Evolutionary conservation across 2,329 filamentous ascomycete genomes (phyloP), one percentile per base, ranked within the genome.

Genomic region (Fusarium duplospermum): DNA sequence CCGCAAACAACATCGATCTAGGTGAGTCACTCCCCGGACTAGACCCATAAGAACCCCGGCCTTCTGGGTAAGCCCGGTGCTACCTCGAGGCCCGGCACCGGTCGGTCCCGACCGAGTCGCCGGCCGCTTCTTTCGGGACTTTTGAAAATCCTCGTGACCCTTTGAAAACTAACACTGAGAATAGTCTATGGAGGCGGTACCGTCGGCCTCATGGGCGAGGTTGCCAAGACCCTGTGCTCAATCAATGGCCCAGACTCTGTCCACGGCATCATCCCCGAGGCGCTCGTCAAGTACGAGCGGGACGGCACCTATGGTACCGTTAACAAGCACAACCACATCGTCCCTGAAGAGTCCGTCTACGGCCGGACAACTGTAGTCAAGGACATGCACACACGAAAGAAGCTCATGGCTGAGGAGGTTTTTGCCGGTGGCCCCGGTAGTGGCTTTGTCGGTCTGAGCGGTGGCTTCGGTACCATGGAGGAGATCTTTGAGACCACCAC

Each of bases 371-470:
- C 95, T 0, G 91, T 98, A 10, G 96, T 98, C 31, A 89, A 91
- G 76, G 95, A 98, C 81, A 99, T 99, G 96, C 96, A 99, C 84
- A 95, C 94, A 47, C 91, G 96, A 73, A 99, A 99, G 87, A 91
- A 93, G 76, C 88, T 96, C 85, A 98, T 99, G 96, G 96, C 95
- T 8, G 87, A 91, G 77, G 93, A 96, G 82, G 95, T 98, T 18
- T 89, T 97, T 27, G 89, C 90, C 22, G 94, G 94, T 29, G 95
- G 93, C 0, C 91, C 92, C 0, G 96, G 96, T 1, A 93, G 91
- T 66, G 96, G 96, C 14, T 99, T 99, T 84, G 91, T 99, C 45
- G 95, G 95, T 31, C 86, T 99, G 68, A 91, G 90, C 64, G 96
- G 96, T 50, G 96, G 96, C 1, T 99, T 96, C 83, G 96, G 96